phyloP scores from a whole-genome alignment of 768 basidiomycete species.

The Leccinum olivaceopallidum region DNA sequence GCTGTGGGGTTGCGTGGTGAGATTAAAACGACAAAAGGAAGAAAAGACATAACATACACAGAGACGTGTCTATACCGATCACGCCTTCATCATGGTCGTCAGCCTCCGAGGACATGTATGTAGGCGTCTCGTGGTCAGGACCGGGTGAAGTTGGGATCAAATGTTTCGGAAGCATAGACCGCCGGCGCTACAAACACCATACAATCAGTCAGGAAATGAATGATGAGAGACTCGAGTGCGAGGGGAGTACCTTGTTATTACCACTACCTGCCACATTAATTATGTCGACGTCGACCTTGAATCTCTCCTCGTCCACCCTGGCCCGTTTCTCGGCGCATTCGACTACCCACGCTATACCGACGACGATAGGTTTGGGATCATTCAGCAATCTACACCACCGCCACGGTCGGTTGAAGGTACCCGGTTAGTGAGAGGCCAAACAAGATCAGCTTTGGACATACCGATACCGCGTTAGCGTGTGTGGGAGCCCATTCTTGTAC shows the following conservation, averaged over 20 bases:
- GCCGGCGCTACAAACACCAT: slow-evolving; percentile 52
- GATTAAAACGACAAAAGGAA: slow-evolving; percentile 10
- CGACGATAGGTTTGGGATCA: slow-evolving; percentile 70
- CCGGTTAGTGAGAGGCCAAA: too few relatives aligned
- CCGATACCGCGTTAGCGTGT: too few relatives aligned
- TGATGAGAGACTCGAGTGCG: not conserved
- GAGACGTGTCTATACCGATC: slow-evolving; percentile 23
- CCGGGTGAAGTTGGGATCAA: slow-evolving; percentile 38
- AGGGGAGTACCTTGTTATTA: slow-evolving; percentile 56
- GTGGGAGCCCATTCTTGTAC: slow-evolving; percentile 59
- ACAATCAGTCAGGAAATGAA: not conserved
- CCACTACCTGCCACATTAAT: slow-evolving; percentile 54
- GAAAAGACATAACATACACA: slow-evolving; percentile 19
- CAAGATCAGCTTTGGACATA: too few relatives aligned
- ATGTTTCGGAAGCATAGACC: slow-evolving; percentile 68
- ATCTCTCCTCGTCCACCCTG: slow-evolving; percentile 64
- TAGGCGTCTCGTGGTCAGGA: slow-evolving; percentile 8
- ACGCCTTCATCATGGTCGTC: slow-evolving; percentile 35
- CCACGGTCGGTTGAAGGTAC: not conserved
- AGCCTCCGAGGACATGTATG: slow-evolving; percentile 27
- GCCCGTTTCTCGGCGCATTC: slow-evolving; percentile 73
- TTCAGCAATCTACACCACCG: slow-evolving; percentile 48
- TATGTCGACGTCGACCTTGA: slow-evolving; percentile 61
- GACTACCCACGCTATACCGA: slow-evolving; percentile 89
- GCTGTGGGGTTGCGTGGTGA: slow-evolving; percentile 5